These are phyloP conservation scores for Iodosphaeria phyllophila DNA, from an alignment of 2,329 filamentous ascomycete genomes.

Conservation along the genomic window DNA sequence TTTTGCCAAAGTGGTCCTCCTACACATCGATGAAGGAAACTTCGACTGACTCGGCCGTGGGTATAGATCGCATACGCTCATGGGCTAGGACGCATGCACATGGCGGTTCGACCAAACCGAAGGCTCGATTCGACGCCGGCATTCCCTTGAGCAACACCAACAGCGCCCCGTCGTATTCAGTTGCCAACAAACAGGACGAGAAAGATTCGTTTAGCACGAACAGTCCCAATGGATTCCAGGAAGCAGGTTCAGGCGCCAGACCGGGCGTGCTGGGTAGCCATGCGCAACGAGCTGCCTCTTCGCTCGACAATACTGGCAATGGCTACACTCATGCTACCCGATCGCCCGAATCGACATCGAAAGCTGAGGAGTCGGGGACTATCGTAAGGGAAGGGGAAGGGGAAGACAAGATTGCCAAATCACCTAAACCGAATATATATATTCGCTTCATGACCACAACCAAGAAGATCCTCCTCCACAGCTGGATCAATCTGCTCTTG, in stretches of 20 bases:
- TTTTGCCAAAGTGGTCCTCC: constrained; percentile 15
- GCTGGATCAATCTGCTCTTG: constrained; percentile 61
- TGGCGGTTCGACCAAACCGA: constrained; percentile 25
- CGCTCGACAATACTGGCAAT: constrained; percentile 9
- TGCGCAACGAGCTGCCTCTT: constrained; percentile 5
- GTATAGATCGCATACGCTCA: constrained; percentile 37
- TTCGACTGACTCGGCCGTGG: constrained; percentile 28
- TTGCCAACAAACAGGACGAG: constrained; percentile 6
- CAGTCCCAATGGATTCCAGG: no score
- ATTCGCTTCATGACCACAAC: constrained; percentile 27
- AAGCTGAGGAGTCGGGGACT: constrained; percentile 36
- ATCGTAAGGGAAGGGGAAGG: constrained; percentile 23
- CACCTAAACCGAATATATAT: constrained; percentile 11
- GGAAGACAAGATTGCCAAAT: constrained; percentile 8
- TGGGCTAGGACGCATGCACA: constrained; percentile 34
- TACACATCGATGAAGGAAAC: constrained; percentile 46
- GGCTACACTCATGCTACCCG: constrained; percentile 12
- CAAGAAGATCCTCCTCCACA: constrained; percentile 46
- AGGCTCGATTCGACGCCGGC: constrained; percentile 19
- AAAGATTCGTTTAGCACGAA: constrained; percentile 6
- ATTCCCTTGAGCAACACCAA: constrained; percentile 18
- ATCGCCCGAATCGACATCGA: constrained; percentile 18
- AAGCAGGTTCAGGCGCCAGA: no score
- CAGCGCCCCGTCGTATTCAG: constrained; percentile 6
- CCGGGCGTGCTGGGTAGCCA: constrained; percentile 6